These are phyloP conservation scores for Rhizophagus clarus DNA, from an alignment of 192 early-diverging fungal species.

Conservation along the genomic window DNA sequence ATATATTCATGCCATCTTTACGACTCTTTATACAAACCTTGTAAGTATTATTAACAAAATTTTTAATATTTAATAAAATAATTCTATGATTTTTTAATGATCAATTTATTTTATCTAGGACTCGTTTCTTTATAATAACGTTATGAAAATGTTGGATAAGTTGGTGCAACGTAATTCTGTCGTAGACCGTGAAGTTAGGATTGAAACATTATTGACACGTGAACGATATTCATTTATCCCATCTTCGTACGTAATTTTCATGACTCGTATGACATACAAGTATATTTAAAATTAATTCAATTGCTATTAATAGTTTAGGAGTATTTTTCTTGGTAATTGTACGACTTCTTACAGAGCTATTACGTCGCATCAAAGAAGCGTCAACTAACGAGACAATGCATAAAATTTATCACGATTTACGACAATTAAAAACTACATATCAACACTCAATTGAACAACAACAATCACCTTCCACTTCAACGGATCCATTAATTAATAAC, in stretches of 20 bases:
- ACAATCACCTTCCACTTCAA: slow-evolving; percentile 7
- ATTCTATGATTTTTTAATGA: not conserved
- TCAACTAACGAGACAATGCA: slow-evolving; percentile 5
- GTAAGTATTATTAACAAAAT: not conserved
- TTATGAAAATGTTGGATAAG: slow-evolving; percentile 13
- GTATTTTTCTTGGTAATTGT: slow-evolving; percentile 39
- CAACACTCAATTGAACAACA: not conserved
- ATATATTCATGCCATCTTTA: slow-evolving; percentile 38
- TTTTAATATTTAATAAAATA: too few relatives aligned
- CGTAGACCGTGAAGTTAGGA: not conserved
- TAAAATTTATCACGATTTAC: not conserved
- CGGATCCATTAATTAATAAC: too few relatives aligned
- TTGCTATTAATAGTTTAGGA: not conserved
- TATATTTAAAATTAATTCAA: not conserved
- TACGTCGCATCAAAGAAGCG: slow-evolving; percentile 38
- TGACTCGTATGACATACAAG: not conserved
- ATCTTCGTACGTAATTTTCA: slow-evolving; percentile 21
- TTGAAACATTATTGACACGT: not conserved
- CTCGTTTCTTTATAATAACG: slow-evolving; percentile 27
- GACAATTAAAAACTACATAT: too few relatives aligned
- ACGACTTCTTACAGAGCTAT: too few relatives aligned
- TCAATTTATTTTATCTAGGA: slow-evolving; percentile 15
- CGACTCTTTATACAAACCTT: slow-evolving; percentile 36
- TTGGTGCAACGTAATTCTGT: slow-evolving; percentile 36
- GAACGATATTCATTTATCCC: too few relatives aligned